phyloP scores from a whole-genome alignment of 495 filamentous ascomycete species.

The Xylaria scruposa region DNA sequence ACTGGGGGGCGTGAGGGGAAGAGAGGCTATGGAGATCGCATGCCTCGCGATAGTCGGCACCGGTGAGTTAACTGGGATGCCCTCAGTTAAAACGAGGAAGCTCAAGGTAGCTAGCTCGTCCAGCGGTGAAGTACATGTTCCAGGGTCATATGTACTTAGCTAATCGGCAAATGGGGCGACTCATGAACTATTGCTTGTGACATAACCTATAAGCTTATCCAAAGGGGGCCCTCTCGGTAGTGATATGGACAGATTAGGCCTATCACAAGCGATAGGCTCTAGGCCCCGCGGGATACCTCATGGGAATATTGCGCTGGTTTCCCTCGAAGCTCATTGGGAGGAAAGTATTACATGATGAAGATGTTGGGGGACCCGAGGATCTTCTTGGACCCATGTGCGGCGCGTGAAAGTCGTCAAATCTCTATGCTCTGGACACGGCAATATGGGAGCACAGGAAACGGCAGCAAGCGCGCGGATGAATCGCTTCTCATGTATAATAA shows the following conservation, averaged over 20 bases:
- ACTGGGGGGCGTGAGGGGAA: neutral
- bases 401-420: conserved; percentile 5
- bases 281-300: neutral
- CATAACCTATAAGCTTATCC: conserved; percentile 26
- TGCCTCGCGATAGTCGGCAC: conserved; percentile 9
- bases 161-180: conserved; percentile 23
- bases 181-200: conserved; percentile 4
- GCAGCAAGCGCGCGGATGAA: conserved; percentile 27
- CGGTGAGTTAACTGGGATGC: neutral
- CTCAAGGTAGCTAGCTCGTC: neutral
- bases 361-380: conserved; percentile 2
- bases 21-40: neutral
- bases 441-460: neutral
- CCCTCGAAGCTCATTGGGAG: conserved; percentile 21
- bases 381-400: conserved; percentile 14
- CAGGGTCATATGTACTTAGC: conserved; percentile 16
- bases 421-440: conserved; percentile 15
- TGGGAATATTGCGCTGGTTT: conserved; percentile 15
- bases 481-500: conserved; percentile 21
- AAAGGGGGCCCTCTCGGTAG: conserved; percentile 25
- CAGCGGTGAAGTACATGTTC: conserved; percentile 6
- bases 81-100: conserved; percentile 12
- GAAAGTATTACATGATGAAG: conserved; percentile 14
- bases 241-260: conserved; percentile 10
- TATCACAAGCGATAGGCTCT: conserved; percentile 24